Base-by-base conservation (phyloP, 1,284 basidiomycete species). In the Fistulinella cinereoalba region DNA sequence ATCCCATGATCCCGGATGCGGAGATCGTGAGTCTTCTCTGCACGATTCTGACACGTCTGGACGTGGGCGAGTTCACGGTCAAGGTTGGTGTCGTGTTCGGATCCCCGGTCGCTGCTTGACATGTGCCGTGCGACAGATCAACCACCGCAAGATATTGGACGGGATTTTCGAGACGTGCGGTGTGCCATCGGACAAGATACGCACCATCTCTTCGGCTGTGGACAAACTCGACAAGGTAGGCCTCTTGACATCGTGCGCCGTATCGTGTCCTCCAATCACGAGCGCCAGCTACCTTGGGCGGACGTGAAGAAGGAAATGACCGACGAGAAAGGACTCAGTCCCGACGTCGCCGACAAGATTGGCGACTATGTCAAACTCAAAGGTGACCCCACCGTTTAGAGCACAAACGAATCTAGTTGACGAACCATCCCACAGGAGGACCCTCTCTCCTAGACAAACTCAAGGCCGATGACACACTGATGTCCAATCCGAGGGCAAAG, bases 101-200 rank as follows among this genome's bases (percentile, higher is more conserved):
- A n/a, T 21, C 16, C 24, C 36, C 19, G 47, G 37, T 19, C 15
- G 8, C 15, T 8, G 16, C 7, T 13, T 10, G 13, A 31, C 6
- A 15, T n/a, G 15, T 31, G 8, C 6, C 38, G 37, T 4, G 34
- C 27, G 27, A 19, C 56, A 92, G 90, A 71, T 97, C 50, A 97
- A 99, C 71, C 89, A 99, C 77, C 81, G 97, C 53, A 98, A 97
- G 73, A 90, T 99, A 53, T 77, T 99, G 19, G 97, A 99, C 65
- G 97, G 95, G 40, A 88, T 99, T 56, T 99, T 99, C 64, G 88
- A 92, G 66, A 86, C 98, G 8, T 98, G 96, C 59, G 97, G 97
- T 45, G 96, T 99, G 1, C 91, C 95, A 1, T 62, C 74, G 24
- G 92, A 93, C 39, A 97, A 97, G 74, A 95, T 91, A 50, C 81